Evolutionary conservation across 2,329 filamentous ascomycete species (phyloP).

Genomic region (Teratosphaeria zuluensis): DNA sequence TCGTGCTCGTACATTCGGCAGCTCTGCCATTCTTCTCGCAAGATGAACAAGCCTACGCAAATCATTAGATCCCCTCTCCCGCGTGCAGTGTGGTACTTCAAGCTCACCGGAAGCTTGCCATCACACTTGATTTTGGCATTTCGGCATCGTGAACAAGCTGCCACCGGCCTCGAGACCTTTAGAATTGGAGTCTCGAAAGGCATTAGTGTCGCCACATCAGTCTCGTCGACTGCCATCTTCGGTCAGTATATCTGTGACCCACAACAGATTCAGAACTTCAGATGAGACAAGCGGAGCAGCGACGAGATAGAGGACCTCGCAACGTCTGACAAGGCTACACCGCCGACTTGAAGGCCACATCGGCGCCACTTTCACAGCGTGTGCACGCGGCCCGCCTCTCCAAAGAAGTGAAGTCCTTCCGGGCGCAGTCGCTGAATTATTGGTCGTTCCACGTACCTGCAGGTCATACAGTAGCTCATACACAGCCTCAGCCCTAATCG

Average conservation of each 20-base stretch:
- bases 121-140: constrained; percentile 97
- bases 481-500: constrained; percentile 3
- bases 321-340: neutral
- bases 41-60: constrained; percentile 63
- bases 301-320: neutral
- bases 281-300: neutral
- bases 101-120: constrained; percentile 64
- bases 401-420: neutral
- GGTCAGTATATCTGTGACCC: neutral
- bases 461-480: constrained; percentile 1
- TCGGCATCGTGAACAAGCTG: constrained; percentile 73
- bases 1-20: constrained; percentile 82
- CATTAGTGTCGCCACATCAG: constrained; percentile 27
- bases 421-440: neutral
- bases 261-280: neutral
- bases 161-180: constrained; percentile 67
- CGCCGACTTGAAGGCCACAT: neutral
- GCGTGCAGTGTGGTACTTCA: neutral
- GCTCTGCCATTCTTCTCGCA: constrained; percentile 86
- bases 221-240: constrained; percentile 17
- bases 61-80: neutral
- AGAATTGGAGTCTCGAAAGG: constrained; percentile 49
- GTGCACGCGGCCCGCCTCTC: neutral
- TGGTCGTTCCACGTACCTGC: constrained; percentile 4
- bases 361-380: neutral